Conservation (phyloP, 179 eudicot species). For the Silene vulgaris region DNA sequence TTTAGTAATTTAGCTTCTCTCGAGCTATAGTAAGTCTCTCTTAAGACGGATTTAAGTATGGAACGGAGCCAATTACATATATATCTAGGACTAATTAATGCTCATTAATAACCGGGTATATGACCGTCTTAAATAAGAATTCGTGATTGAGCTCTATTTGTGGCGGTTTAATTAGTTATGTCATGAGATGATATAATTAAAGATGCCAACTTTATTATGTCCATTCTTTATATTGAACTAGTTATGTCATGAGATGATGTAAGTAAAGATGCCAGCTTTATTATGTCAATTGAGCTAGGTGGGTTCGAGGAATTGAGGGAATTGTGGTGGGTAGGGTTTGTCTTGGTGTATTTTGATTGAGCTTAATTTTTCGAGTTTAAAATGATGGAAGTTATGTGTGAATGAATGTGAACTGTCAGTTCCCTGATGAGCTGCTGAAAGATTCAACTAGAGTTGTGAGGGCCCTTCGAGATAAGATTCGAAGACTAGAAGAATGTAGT, state of each 20-base stretch:
- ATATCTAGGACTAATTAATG: no score
- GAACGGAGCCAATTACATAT: no score
- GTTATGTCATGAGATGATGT: neutral
- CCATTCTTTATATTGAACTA: neutral
- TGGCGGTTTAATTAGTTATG: neutral
- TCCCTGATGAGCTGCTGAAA: conserved; percentile 84
- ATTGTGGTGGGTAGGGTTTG: conserved; percentile 7
- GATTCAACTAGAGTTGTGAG: conserved; percentile 61
- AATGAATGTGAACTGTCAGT: conserved; percentile 40
- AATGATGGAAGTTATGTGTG: neutral
- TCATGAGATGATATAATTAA: neutral
- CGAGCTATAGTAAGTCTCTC: neutral
- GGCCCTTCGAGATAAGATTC: conserved; percentile 51
- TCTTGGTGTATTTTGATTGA: neutral
- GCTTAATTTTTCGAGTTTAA: neutral
- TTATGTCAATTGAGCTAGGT: neutral
- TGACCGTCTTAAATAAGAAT: no score
- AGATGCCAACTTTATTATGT: conserved; percentile 9
- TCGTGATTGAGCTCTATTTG: neutral
- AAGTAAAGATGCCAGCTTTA: neutral
- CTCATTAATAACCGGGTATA: no score
- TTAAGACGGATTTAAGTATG: no score
- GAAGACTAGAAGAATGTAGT: conserved; percentile 20
- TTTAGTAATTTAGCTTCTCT: neutral
- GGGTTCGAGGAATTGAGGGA: conserved; percentile 2